Evolutionary conservation across 1,139 yeast genomes (phyloP).

Genomic region (Wickerhamomyces sp.): DNA sequence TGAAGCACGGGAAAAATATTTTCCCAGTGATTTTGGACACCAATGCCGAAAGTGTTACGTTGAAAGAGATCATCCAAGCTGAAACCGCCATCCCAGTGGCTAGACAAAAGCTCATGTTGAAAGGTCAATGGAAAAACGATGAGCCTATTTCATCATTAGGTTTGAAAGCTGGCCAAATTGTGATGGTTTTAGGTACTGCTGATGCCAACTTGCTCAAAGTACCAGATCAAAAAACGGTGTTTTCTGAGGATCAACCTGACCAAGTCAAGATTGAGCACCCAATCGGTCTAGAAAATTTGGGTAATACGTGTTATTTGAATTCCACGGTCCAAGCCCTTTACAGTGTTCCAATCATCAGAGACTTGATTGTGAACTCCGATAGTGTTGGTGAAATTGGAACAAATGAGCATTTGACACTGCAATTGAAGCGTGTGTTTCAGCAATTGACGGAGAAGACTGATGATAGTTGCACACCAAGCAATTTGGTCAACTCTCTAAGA

Average conservation of each 20-base stretch:
- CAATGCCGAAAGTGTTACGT: too few species aligned
- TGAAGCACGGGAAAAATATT: too few species aligned
- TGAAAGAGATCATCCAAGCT: constrained; percentile 55
- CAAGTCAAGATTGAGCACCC: constrained; percentile 41
- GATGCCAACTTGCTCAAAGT: constrained; percentile 59
- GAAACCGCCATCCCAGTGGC: constrained; percentile 78
- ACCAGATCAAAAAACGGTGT: constrained; percentile 54
- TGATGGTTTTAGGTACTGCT: constrained; percentile 93
- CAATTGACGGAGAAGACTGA: constrained; percentile 38
- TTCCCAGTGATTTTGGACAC: too few species aligned
- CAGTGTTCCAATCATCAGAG: constrained; percentile 33
- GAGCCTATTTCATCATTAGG: constrained; percentile 43
- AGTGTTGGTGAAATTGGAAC: constrained; percentile 27
- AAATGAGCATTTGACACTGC: constrained; percentile 31
- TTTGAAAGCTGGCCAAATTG: constrained; percentile 58
- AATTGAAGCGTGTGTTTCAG: constrained; percentile 33
- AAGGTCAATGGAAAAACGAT: constrained; percentile 75
- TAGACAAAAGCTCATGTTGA: constrained; percentile 84
- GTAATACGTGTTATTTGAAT: constrained; percentile 93
- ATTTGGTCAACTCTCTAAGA: constrained; percentile 60
- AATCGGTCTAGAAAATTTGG: constrained; percentile 79
- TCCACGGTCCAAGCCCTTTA: constrained; percentile 80
- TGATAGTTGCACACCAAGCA: constrained; percentile 50
- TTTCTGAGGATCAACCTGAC: constrained; percentile 57
- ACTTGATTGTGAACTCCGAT: constrained; percentile 11